These are phyloP conservation scores for Sodiomyces alkalinus DNA, from an alignment of 2,329 filamentous ascomycete genomes.

Conservation along the genomic window DNA sequence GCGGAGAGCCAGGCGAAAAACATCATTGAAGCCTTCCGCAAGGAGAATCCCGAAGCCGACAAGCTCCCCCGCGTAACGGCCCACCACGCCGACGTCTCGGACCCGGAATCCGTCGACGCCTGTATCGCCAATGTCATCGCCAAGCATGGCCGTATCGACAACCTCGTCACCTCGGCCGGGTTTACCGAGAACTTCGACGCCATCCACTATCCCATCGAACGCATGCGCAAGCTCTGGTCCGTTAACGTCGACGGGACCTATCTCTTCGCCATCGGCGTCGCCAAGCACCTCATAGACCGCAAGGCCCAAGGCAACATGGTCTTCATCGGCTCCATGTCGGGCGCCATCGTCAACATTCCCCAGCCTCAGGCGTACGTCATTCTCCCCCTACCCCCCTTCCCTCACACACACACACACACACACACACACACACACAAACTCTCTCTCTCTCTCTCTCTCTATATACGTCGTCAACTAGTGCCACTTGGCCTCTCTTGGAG, in stretches of 20 bases:
- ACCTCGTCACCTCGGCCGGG: constrained; percentile 87
- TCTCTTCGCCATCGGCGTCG: constrained; percentile 70
- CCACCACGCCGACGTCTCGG: constrained; percentile 78
- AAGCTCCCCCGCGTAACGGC: constrained; percentile 71
- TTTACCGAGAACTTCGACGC: constrained; percentile 95
- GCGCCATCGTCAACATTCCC: constrained; percentile 84
- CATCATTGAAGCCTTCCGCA: constrained; percentile 60
- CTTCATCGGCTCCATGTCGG: constrained; percentile 92
- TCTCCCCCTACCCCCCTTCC: not conserved
- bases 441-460: too few relatives aligned
- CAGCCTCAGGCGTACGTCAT: constrained; percentile 62
- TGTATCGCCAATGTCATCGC: constrained; percentile 56
- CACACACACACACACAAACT: too few relatives aligned
- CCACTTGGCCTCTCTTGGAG: not conserved
- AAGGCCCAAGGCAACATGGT: constrained; percentile 73
- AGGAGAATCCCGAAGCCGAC: constrained; percentile 62
- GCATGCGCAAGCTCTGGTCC: constrained; percentile 83
- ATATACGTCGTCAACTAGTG: too few relatives aligned
- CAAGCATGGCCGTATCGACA: constrained; percentile 71
- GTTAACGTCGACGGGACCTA: constrained; percentile 92
- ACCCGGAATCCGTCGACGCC: constrained; percentile 60
- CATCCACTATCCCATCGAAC: constrained; percentile 77
- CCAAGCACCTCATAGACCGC: constrained; percentile 76
- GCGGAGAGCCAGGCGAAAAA: constrained; percentile 61
- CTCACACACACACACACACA: too few relatives aligned